phyloP scores from a whole-genome alignment of 2,329 filamentous ascomycete species.

The Bipolaris bicolor region DNA sequence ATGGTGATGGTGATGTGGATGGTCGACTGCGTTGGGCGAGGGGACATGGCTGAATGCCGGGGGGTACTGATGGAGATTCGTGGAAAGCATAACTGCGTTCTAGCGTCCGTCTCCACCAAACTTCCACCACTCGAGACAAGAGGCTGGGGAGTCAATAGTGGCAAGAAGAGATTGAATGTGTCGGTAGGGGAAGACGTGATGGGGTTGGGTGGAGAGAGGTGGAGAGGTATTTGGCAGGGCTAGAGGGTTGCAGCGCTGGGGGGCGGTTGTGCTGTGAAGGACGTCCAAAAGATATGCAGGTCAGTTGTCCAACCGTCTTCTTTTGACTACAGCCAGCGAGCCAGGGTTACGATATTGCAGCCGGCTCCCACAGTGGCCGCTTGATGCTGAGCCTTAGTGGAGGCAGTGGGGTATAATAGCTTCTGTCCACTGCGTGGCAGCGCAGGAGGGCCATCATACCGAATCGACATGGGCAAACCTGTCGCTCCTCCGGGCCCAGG shows the following conservation, averaged over 20 bases:
- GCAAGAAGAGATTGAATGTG: slow-evolving; percentile 5
- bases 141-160: slow-evolving; percentile 22
- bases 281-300: slow-evolving; percentile 39
- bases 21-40: slow-evolving; percentile 62
- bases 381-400: slow-evolving; percentile 39
- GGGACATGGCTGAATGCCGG: slow-evolving; percentile 52
- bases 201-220: slow-evolving; percentile 14
- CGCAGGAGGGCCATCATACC: slow-evolving; percentile 46
- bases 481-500: slow-evolving; percentile 43
- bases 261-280: slow-evolving; percentile 36
- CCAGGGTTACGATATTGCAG: slow-evolving; percentile 47
- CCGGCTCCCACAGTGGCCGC: slow-evolving; percentile 40
- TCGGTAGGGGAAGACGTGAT: not conserved
- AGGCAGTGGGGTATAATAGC: slow-evolving; percentile 46
- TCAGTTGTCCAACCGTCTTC: slow-evolving; percentile 35
- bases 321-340: slow-evolving; percentile 42
- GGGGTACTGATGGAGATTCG: slow-evolving; percentile 48
- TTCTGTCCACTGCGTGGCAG: slow-evolving; percentile 37
- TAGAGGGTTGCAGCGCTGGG: slow-evolving; percentile 34
- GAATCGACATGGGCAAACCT: slow-evolving; percentile 38
- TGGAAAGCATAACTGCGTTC: slow-evolving; percentile 46
- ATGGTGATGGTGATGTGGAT: slow-evolving; percentile 60
- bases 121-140: slow-evolving; percentile 31
- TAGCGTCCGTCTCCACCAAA: slow-evolving; percentile 43
- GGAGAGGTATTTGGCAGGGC: slow-evolving; percentile 16